Evolutionary conservation across 768 basidiomycete genomes (phyloP).

Genomic region (Hemileccinum rubropunctum): DNA sequence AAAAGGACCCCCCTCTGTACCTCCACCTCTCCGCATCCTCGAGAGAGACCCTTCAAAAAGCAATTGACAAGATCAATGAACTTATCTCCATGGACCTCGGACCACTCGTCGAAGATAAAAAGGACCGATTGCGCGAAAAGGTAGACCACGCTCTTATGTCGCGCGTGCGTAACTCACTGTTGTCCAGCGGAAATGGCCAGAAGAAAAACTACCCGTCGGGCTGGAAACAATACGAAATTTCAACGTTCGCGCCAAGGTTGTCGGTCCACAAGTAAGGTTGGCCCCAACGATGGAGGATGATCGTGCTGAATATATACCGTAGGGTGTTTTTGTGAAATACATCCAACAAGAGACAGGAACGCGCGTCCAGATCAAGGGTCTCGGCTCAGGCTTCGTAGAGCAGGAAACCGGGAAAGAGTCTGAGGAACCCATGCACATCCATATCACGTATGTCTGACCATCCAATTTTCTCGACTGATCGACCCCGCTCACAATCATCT

Average conservation of each 20-base stretch:
- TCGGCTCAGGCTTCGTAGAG: constrained; percentile 94
- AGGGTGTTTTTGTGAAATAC: constrained; percentile 96
- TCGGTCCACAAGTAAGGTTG: constrained; percentile 79
- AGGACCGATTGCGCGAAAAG: constrained; percentile 63
- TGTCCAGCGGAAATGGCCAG: constrained; percentile 90
- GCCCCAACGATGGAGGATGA: neutral
- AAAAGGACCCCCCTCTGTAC: constrained; percentile 91
- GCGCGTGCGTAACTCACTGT: constrained; percentile 6
- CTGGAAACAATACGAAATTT: constrained; percentile 93
- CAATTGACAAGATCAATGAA: constrained; percentile 71
- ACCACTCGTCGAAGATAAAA: constrained; percentile 77
- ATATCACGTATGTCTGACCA: constrained; percentile 67
- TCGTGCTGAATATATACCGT: neutral
- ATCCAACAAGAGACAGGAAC: constrained; percentile 96
- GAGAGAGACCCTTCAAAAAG: constrained; percentile 61
- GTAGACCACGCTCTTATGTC: constrained; percentile 32
- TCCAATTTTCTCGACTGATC: constrained; percentile 16
- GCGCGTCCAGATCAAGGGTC: constrained; percentile 94
- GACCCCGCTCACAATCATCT: constrained; percentile 1
- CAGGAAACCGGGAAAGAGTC: constrained; percentile 84
- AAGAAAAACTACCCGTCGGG: constrained; percentile 89
- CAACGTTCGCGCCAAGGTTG: constrained; percentile 96
- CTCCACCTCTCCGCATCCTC: constrained; percentile 85
- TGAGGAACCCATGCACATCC: constrained; percentile 89
- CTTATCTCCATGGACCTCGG: constrained; percentile 73